Base-by-base conservation (phyloP, 148 eudicot genomes). In the Gaultheria prostrata region DNA sequence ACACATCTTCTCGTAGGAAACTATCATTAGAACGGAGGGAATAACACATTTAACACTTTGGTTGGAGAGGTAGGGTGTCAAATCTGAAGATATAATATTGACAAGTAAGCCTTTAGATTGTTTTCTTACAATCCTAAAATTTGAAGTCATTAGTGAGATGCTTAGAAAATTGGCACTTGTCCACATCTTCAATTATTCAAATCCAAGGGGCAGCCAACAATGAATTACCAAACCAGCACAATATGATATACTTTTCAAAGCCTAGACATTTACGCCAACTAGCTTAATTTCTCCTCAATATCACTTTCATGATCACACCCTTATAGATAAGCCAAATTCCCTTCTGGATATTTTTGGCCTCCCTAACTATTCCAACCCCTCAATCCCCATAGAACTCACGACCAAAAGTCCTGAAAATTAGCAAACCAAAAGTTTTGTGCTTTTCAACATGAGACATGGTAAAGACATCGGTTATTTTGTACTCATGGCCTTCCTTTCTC, bases 401-500 rank as follows among this genome's bases (percentile, higher is more conserved):
- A 76, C 17, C 46, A 26, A 30, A 20, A 7, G 21, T 2, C 73
- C 11, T 10, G 30, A 45, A 8, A 46, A 65, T 76, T 2, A 35
- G 3, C 63, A 2, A 83, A 33, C 71, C 59, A 65, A 28, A 24
- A 12, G 7, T 65, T 4, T 8, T 28, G 15, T 48, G 74, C 32
- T 46, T 70, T 49, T 45, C 84, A 71, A 24, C 65, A 82, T 88
- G 84, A 84, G 48, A 46, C 48, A 84, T 49, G 77, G 46, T 10
- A 67, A 82, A 30, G 35, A 86, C 14, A 82, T 92, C 15, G 85
- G 87, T n/a, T 91, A 89, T 76, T 85, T 78, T 17, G 80, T 83
- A 8, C 59, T 88, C 67, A 85, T 91, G 26, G 88, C 91, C 71
- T 35, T 88, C 54, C 89, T 89, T 59, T 87, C 89, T 17, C 57